Evolutionary conservation across 1,139 yeast species (phyloP), one percentile per base, ranked within the genome.

Genomic region (Suhomyces terraborum): DNA sequence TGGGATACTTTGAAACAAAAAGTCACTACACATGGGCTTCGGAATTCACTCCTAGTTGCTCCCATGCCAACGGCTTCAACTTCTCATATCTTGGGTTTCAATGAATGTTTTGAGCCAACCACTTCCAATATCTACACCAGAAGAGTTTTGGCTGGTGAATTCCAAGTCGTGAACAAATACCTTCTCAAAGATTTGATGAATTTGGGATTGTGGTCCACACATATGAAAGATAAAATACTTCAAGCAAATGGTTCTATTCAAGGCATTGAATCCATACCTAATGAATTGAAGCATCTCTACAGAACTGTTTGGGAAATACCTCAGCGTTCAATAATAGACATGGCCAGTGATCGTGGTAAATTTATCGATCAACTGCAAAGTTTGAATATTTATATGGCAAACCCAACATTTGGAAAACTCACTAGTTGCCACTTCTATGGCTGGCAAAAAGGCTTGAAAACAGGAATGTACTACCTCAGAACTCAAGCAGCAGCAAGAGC

Each of bases 401-500:
- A 69, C 47, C 82, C 83, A 46, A 77, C 82, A 3, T 72, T 77
- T 69, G 79, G 80, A 52, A 77, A 77, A 52, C 65, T 79, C 55
- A 79, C 83, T 26, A 72, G 79, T 26, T 75, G 77, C 73, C 84
- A 78, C 54, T 79, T 79, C 62, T 77, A 77, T 50, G 80, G 80
- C 26, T 79, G 84, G 84, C 75, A 77, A 64, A 77, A 74, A 56
- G 84, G 84, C 32, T 69, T 79, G 49, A 79, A 79, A 62, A 79
- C 84, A 32, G 84, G 84, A 50, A 78, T 79, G 81, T 79, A 79
- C 60, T 79, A 79, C 54, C 66, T 79, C 52, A 68, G 84, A 63
- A 78, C 98, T 5, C 94, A 86, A 71, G 96, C 97, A 25, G 97
- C 98, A 3, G 77, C 96, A 21, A 83, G 93, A 39, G 96, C 98